These are phyloP conservation scores for Neonectria faginata DNA, from an alignment of 2,329 filamentous ascomycete genomes.

Conservation along the genomic window DNA sequence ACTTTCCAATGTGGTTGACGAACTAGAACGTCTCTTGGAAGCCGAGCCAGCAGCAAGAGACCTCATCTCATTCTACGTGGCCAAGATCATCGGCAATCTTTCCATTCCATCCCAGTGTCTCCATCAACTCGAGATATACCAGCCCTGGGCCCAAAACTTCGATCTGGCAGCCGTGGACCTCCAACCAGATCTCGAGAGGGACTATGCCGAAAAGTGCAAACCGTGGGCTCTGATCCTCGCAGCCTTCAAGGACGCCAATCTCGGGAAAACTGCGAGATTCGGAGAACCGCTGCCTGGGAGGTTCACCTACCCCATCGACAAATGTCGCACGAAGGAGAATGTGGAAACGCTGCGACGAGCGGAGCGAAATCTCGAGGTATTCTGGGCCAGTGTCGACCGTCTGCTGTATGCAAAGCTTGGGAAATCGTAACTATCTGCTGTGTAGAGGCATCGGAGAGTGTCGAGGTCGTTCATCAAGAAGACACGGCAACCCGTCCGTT, in stretches of 20 bases:
- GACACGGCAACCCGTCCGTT: background rate
- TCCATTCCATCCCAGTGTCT: constrained; percentile 57
- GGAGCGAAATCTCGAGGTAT: no score
- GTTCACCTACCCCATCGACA: no score
- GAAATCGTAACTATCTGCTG: no score
- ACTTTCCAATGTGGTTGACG: constrained; percentile 57
- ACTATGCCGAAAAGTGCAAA: constrained; percentile 36
- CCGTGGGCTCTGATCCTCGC: constrained; percentile 30
- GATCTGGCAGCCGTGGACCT: constrained; percentile 45
- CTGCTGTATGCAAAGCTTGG: no score
- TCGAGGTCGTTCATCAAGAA: background rate
- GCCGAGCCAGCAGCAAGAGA: constrained; percentile 50
- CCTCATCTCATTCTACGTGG: constrained; percentile 57
- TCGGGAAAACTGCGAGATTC: constrained; percentile 35
- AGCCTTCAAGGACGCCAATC: constrained; percentile 31
- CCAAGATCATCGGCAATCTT: no score
- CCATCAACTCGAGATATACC: constrained; percentile 58
- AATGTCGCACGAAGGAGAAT: no score
- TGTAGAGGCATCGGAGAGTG: background rate
- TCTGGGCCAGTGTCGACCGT: no score
- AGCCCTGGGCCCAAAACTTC: constrained; percentile 61
- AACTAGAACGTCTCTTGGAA: constrained; percentile 59
- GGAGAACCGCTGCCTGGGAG: no score
- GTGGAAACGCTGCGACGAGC: no score
- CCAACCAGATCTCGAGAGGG: constrained; percentile 43